These are phyloP conservation scores for Termitomyces heimii DNA, from an alignment of 768 basidiomycete species.

Conservation along the genomic window DNA sequence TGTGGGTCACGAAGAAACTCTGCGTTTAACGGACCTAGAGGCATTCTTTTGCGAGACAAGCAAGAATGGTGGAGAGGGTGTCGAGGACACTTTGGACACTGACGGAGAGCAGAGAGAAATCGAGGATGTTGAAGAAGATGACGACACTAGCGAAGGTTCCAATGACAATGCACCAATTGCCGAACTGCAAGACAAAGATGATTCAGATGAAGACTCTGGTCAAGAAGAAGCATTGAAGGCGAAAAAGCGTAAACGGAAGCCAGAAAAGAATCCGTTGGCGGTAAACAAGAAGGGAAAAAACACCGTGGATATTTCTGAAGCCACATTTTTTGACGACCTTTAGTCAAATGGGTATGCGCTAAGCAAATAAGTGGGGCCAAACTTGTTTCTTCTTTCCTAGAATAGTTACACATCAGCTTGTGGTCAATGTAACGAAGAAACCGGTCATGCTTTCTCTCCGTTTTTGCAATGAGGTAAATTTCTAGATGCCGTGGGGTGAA, in stretches of 20 bases:
- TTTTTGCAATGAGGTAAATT: background rate
- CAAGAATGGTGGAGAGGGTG: background rate
- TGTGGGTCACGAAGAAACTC: slow-evolving; percentile 81
- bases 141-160: slow-evolving; percentile 13
- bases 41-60: slow-evolving; percentile 49
- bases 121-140: slow-evolving; percentile 24
- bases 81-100: background rate
- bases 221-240: slow-evolving; percentile 23
- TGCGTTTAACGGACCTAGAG: slow-evolving; percentile 81
- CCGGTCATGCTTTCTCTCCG: background rate
- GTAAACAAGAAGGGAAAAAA: slow-evolving; percentile 55
- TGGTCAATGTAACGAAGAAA: background rate
- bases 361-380: background rate
- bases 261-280: slow-evolving; percentile 41
- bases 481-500: background rate
- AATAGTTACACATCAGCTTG: background rate
- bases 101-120: slow-evolving; percentile 27
- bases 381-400: background rate
- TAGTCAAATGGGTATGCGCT: slow-evolving; percentile 20
- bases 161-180: slow-evolving; percentile 17
- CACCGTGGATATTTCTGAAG: slow-evolving; percentile 43
- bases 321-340: slow-evolving; percentile 64
- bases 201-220: slow-evolving; percentile 18
- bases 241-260: slow-evolving; percentile 54
- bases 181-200: slow-evolving; percentile 18